phyloP scores from a whole-genome alignment of 2,329 filamentous ascomycete genomes.

The Fusarium stilboides region DNA sequence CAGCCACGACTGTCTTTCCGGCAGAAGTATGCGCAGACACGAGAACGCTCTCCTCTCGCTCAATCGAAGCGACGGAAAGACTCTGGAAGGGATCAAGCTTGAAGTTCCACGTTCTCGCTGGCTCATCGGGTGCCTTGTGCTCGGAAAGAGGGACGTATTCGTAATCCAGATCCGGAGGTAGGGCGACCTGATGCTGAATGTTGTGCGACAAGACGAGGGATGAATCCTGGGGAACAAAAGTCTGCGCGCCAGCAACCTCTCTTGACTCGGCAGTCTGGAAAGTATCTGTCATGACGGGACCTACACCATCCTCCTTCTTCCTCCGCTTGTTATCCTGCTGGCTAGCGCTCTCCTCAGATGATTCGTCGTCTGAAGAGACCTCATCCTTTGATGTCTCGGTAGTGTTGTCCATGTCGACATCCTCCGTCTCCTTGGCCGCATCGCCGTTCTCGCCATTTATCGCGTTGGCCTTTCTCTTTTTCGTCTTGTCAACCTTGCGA shows the following conservation, averaged over 20 bases:
- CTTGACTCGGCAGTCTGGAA: slow-evolving; percentile 96
- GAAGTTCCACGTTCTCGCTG: slow-evolving; percentile 88
- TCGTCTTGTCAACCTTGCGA: slow-evolving; percentile 74
- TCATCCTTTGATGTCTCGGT: slow-evolving; percentile 58
- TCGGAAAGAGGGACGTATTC: slow-evolving; percentile 95
- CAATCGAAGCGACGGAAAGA: slow-evolving; percentile 93
- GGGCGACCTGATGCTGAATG: slow-evolving; percentile 96
- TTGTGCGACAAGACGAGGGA: slow-evolving; percentile 93
- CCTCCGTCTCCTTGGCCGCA: slow-evolving; percentile 34
- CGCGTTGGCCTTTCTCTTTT: slow-evolving; percentile 90
- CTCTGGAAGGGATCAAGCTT: slow-evolving; percentile 98
- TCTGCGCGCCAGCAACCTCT: slow-evolving; percentile 86
- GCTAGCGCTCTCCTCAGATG: slow-evolving; percentile 62
- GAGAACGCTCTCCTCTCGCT: slow-evolving; percentile 94
- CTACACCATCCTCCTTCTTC: slow-evolving; percentile 72
- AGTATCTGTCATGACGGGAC: slow-evolving; percentile 87
- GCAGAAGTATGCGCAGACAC: slow-evolving; percentile 98
- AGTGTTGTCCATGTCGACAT: slow-evolving; percentile 58
- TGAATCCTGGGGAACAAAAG: slow-evolving; percentile 74
- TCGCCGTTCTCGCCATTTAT: slow-evolving; percentile 63
- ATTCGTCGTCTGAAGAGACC: slow-evolving; percentile 54
- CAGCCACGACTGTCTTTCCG: slow-evolving; percentile 97
- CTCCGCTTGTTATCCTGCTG: slow-evolving; percentile 74
- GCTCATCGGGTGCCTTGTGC: slow-evolving; percentile 90
- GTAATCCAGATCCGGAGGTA: slow-evolving; percentile 94